Evolutionary conservation across 2,329 filamentous ascomycete species (phyloP).

Genomic region (Cladosporium sp.): DNA sequence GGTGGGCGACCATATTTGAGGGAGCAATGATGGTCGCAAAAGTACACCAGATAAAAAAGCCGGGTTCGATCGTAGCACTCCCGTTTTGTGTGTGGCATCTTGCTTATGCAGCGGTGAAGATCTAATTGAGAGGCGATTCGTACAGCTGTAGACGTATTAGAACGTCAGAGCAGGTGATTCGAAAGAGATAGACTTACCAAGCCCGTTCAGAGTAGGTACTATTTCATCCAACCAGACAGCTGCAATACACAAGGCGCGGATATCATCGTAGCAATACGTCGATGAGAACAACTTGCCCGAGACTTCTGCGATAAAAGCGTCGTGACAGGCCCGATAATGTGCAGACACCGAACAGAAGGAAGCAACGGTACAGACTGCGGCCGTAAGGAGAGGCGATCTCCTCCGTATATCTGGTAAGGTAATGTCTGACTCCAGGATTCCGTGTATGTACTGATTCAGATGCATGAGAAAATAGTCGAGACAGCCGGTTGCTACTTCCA

Average conservation of each 20-base stretch:
- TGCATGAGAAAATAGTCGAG: conserved; percentile 30
- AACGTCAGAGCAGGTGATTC: background rate
- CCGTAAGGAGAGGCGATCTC: conserved; percentile 30
- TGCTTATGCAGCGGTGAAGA: conserved; percentile 35
- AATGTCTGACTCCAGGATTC: conserved; percentile 30
- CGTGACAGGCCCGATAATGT: conserved; percentile 29
- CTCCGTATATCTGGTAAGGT: conserved; percentile 25
- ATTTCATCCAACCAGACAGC: conserved; percentile 37
- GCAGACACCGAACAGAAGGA: conserved; percentile 26
- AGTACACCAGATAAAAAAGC: conserved; percentile 38
- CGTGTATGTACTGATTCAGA: conserved; percentile 32
- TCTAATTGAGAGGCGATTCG: conserved; percentile 38
- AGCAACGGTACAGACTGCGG: conserved; percentile 34
- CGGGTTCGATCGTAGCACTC: conserved; percentile 33
- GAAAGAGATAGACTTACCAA: conserved; percentile 18
- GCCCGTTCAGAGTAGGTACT: conserved; percentile 21
- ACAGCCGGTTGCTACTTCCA: conserved; percentile 26
- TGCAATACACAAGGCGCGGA: conserved; percentile 34
- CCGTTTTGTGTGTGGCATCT: conserved; percentile 30
- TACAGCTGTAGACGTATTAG: conserved; percentile 24
- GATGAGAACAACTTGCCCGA: conserved; percentile 27
- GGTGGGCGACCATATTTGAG: conserved; percentile 36
- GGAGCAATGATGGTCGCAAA: conserved; percentile 39
- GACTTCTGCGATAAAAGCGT: conserved; percentile 28
- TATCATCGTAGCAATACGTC: conserved; percentile 26